Evolutionary conservation across 441 rosid genomes (phyloP), one percentile per base, ranked within the genome.

Genomic region (Sinapis alba): DNA sequence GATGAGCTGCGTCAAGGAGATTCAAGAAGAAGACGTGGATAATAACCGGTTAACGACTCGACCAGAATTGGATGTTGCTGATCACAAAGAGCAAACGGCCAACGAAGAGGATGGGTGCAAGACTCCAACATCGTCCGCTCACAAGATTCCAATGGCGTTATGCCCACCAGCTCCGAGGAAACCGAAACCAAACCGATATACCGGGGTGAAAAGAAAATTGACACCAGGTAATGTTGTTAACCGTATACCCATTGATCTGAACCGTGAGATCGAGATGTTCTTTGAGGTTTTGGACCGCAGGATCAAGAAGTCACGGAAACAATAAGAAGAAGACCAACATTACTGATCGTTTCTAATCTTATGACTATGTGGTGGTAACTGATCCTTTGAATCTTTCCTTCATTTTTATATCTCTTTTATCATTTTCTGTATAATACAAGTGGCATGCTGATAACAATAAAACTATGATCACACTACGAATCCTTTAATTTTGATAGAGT

Each of bases 141-240:
- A 83, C 64, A 86, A 74, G 83, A 90, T 89, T 58, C 85, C 91
- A 2, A 81, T n/a, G 43, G 70, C 53, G 38, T 68, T 81, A 68
- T 93, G 98, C 62, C 97, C 98, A 24, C 83, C 90, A 5, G 93
- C 91, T 43, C 98, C 98, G 1, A 84, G 75, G 80, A 90, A 85
- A 73, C 78, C 82, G 1, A 73, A 77, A 77, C 71, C 79, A 1
- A 62, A 63, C 38, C 57, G 75, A 7, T 26, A 66, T 5, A 18
- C 79, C 3, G 64, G 69, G 4, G 71, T 68, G 10, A 81, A 74
- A 59, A 85, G 88, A 47, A 47, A 16, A 47, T 5, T 79, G 32
- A 57, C 75, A 36, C 41, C 82, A 38, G 47, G 71, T 1, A 50
- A 78, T 0, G 34, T 12, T 41, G 58, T 54, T 23, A 77, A 67